Evolutionary conservation across 208 protist genomes (phyloP).

Genomic region (Acanthamoeba culbertsoni): DNA sequence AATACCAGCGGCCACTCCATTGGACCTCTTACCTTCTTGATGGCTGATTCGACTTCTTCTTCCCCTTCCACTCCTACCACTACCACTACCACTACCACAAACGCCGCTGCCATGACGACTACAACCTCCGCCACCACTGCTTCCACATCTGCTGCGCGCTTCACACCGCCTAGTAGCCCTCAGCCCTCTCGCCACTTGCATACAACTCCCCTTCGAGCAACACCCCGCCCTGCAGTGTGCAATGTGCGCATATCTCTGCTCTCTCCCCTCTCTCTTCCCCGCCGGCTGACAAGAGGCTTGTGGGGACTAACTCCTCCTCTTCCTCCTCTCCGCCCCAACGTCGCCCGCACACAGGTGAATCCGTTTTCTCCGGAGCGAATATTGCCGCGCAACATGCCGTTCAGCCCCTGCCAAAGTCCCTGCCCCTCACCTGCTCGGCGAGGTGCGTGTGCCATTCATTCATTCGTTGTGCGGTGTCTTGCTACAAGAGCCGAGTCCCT

Average conservation of each 20-base stretch:
- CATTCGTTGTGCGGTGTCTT: neutral
- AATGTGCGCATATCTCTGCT: neutral
- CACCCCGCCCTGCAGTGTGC: neutral
- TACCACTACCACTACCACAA: no score
- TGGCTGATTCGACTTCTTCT: no score
- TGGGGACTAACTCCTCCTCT: no score
- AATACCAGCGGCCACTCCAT: neutral
- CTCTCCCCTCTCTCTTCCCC: neutral
- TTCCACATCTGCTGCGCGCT: neutral
- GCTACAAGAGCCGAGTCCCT: neutral
- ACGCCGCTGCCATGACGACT: no score
- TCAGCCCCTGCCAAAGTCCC: neutral
- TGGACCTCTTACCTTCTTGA: no score
- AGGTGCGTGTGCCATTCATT: neutral
- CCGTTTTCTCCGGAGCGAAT: neutral
- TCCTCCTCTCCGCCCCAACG: neutral
- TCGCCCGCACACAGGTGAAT: neutral
- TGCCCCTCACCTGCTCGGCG: neutral
- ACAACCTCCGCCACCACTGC: no score
- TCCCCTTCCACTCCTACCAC: no score
- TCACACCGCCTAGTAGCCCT: neutral
- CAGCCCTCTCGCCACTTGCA: conserved; percentile 16
- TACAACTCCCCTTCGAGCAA: neutral
- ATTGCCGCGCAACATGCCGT: neutral
- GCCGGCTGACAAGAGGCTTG: no score